Base-by-base conservation (phyloP, 441 rosid genomes). In the Eutrema salsugineum region DNA sequence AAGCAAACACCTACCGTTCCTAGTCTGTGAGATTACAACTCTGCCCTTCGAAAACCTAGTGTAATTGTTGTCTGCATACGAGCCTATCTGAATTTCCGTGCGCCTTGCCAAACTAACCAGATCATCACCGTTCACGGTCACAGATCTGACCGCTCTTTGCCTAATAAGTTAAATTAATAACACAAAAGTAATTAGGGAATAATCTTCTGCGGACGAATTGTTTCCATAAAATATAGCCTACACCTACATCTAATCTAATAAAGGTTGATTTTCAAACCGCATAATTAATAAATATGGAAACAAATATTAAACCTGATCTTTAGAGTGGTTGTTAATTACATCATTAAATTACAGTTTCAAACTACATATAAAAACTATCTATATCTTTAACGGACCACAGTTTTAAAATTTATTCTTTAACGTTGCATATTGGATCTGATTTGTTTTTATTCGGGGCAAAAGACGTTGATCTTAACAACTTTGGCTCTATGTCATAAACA, bases 41-140 rank as follows among this genome's bases (percentile, higher is more conserved):
- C 51, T 51, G 11, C 56, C 68, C 73, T 74, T 51, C 22, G 0
- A 9, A 36, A 63, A 53, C 67, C 68, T 73, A 49, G 22, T 58
- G 8, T 6, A 4, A 19, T 3, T 5, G 6, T 69, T 56, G 27
- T 72, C 67, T 73, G 36, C 38, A 30, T 8, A 2, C 22, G 11
- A 19, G 54, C 11, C 61, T 58, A 65, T 46, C 2, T 39, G 14
- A 65, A 11, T 9, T 14, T 14, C 27, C 11, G 27, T 72, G 24
- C 59, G 24, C 43, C 27, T 63, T 19, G 6, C 11, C 2, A 8
- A 71, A 19, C 7, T 4, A 39, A 71, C 67, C 27, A 19, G 36
- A 42, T 61, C 61, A 0, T 5, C 4, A 30, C 43, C 46, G 49
- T 30, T 20, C 47, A 44, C 27, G 24, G 22, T 8, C 28, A 20